Evolutionary conservation across 495 filamentous ascomycete genomes (phyloP).

Genomic region (Penicillium samsonianum): DNA sequence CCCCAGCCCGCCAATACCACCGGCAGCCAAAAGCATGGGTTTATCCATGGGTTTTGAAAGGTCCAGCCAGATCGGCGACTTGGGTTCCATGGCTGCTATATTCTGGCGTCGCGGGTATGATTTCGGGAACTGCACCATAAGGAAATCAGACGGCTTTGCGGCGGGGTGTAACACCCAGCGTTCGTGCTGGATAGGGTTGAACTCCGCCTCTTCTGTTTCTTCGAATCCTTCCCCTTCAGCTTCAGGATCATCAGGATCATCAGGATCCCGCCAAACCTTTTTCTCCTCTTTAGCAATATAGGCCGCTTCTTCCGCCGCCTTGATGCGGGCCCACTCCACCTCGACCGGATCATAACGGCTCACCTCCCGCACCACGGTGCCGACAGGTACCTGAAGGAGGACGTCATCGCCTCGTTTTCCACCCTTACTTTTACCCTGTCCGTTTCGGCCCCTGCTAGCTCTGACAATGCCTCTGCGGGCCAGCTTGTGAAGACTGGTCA

Average conservation of each 20-base stretch:
- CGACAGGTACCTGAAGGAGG: conserved; percentile 86
- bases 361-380: conserved; percentile 85
- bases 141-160: conserved; percentile 64
- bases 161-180: conserved; percentile 87
- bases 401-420: conserved; percentile 85
- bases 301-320: conserved; percentile 31
- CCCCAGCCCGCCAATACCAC: conserved; percentile 84
- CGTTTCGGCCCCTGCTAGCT: conserved; percentile 79
- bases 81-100: conserved; percentile 62
- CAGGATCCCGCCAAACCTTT: conserved; percentile 1
- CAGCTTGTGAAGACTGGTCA: conserved; percentile 91
- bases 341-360: conserved; percentile 72
- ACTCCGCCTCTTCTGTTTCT: conserved; percentile 31
- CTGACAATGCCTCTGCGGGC: conserved; percentile 73
- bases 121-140: conserved; percentile 59
- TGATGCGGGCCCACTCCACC: conserved; percentile 54
- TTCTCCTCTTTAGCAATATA: conserved; percentile 21
- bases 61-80: conserved; percentile 75
- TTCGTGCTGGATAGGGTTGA: conserved; percentile 49
- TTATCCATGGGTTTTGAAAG: conserved; percentile 75
- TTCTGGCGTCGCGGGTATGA: conserved; percentile 58
- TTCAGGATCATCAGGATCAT: conserved; percentile 4
- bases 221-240: conserved; percentile 30
- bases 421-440: conserved; percentile 77
- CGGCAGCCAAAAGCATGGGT: conserved; percentile 87